Evolutionary conservation across 1,139 yeast species (phyloP).

Genomic region (Pichia sp.): DNA sequence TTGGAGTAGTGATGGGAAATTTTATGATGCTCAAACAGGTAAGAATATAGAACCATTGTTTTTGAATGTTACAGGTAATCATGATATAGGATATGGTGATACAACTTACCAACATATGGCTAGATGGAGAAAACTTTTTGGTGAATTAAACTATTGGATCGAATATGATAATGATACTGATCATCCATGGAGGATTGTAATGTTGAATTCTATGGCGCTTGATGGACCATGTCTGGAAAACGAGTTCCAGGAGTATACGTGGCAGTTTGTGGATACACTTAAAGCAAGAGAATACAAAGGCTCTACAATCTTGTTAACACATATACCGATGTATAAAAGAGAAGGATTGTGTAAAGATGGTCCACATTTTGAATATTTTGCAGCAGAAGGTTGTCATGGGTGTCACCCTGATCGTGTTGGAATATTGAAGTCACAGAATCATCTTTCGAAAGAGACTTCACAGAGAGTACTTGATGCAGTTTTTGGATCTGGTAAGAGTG

Average conservation of each 20-base stretch:
- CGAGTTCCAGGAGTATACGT: slow-evolving; percentile 57
- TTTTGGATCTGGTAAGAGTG: slow-evolving; percentile 54
- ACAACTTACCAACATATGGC: slow-evolving; percentile 88
- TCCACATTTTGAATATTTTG: slow-evolving; percentile 62
- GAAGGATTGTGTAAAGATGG: slow-evolving; percentile 84
- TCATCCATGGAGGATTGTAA: slow-evolving; percentile 78
- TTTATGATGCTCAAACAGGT: slow-evolving; percentile 18
- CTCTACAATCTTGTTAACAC: slow-evolving; percentile 76
- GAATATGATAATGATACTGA: slow-evolving; percentile 56
- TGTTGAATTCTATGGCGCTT: slow-evolving; percentile 69
- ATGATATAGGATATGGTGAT: slow-evolving; percentile 96
- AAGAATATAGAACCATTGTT: slow-evolving; percentile 43
- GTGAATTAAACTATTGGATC: slow-evolving; percentile 75
- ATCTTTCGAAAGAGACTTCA: slow-evolving; percentile 57
- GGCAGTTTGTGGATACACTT: slow-evolving; percentile 62
- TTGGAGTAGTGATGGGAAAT: slow-evolving; percentile 43
- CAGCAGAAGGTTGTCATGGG: slow-evolving; percentile 35
- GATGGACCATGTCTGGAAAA: slow-evolving; percentile 89
- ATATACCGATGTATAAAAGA: slow-evolving; percentile 78
- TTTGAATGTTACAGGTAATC: slow-evolving; percentile 86
- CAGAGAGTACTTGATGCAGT: slow-evolving; percentile 60
- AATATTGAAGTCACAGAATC: slow-evolving; percentile 78
- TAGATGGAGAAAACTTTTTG: slow-evolving; percentile 65
- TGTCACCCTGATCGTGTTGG: slow-evolving; percentile 64
- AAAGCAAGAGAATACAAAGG: slow-evolving; percentile 55